Percentiles rank a stretch among this genome's conserved stretches.
phyloP scores from a whole-genome alignment of 208 protist genomes.

The Trypanosoma cruzi region DNA sequence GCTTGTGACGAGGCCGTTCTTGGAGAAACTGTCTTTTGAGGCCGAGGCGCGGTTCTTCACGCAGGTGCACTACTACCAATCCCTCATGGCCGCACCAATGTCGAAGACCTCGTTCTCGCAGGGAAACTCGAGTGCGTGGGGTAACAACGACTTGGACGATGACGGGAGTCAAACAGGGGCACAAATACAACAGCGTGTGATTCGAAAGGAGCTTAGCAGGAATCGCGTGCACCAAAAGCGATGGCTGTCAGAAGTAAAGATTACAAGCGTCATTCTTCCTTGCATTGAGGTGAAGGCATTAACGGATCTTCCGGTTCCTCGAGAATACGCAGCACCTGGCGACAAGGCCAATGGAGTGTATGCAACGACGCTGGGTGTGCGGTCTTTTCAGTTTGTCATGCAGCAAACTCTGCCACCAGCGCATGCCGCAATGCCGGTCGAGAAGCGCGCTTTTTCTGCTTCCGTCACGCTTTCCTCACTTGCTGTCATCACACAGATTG shows the following conservation, averaged over 20 bases:
- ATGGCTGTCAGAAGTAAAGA: conserved; percentile 73
- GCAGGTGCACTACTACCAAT: conserved; percentile 8
- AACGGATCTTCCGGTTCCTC: conserved; percentile 49
- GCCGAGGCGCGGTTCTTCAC: conserved; percentile 14
- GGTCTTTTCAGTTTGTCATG: conserved; percentile 54
- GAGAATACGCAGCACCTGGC: conserved; percentile 36
- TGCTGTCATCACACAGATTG: conserved; percentile 73
- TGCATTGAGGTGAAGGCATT: conserved; percentile 74
- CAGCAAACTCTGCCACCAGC: conserved; percentile 53
- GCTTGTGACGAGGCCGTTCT: conserved; percentile 55
- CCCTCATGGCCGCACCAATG: not conserved
- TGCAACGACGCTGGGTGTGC: conserved; percentile 49
- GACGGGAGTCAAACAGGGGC: not conserved
- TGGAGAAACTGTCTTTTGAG: conserved; percentile 13
- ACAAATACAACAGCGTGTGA: not conserved
- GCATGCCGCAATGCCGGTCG: conserved; percentile 39
- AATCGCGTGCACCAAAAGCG: conserved; percentile 74
- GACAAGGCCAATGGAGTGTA: conserved; percentile 53
- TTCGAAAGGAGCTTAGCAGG: conserved; percentile 51
- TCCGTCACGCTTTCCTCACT: conserved; percentile 63
- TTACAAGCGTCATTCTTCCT: conserved; percentile 64
- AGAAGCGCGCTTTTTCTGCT: conserved; percentile 36
- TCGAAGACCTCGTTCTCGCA: not conserved
- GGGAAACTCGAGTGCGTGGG: not conserved
- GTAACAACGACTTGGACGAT: not conserved